Base-by-base conservation (phyloP, 2,329 filamentous ascomycete species). In the Colletotrichum sp. region DNA sequence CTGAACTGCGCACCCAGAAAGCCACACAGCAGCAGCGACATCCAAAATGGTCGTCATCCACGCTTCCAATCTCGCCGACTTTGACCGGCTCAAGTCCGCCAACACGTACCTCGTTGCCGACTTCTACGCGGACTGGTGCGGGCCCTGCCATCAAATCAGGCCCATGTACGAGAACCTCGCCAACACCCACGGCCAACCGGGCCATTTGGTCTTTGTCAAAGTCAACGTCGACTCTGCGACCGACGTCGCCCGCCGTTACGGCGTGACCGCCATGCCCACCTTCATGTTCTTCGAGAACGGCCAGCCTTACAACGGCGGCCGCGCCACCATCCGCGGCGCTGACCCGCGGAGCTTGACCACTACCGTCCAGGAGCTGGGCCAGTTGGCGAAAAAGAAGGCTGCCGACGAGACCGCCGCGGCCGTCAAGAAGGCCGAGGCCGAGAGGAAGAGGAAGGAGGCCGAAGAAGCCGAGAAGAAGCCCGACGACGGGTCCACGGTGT, bases 71-170 rank as follows among this genome's bases (percentile, higher is more conserved):
- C 83, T 84, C 78, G 80, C 84, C 67, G 85, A 91, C 78, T 90
- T 91, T 79, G 82, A 89, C 76, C 79, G 83, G 48, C 88, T 92
- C 77, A 80, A 91, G 79, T 78, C 83, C 19, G 82, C 82, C 12
- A 89, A 85, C 64, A 87, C 85, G 63, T 90, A 88, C 83, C 89
- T 91, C 77, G 86, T 88, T 76, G 83, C 90, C 78, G 90, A 92
- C 81, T 91, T 92, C 84, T 89, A 86, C 83, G 90, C 91, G 74
- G 85, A 88, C 80, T 92, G 91, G 91, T 92, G 91, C 83, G 87
- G 86, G 52, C 91, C 91, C 32, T 92, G 91, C 89, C 91, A 90
- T 83, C 84, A 85, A 79, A 92, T 92, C 80, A 88, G 89, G 27
- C 91, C 91, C 77, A 79, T 89, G 74, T 92, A 88, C 86, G 80